Evolutionary conservation across 2,329 filamentous ascomycete genomes (phyloP).

Genomic region (Pezicula rhizophila): DNA sequence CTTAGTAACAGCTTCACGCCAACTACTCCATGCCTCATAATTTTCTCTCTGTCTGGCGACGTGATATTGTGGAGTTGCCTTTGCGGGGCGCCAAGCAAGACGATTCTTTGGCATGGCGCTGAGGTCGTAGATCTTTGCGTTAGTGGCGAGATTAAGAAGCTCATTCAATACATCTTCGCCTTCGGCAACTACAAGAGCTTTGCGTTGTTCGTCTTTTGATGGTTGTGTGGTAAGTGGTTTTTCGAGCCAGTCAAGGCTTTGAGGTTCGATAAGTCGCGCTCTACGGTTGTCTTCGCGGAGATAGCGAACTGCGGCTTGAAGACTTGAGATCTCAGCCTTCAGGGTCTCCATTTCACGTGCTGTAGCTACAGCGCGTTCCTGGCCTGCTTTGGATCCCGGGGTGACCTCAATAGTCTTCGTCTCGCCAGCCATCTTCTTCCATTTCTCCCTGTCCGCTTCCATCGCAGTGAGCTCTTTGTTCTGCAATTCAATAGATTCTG

Average conservation of each 20-base stretch:
- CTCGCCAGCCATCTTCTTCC: slow-evolving; percentile 65
- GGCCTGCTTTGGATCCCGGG: slow-evolving; percentile 48
- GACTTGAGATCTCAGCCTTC: slow-evolving; percentile 58
- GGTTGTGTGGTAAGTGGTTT: slow-evolving; percentile 48
- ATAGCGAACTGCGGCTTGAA: slow-evolving; percentile 61
- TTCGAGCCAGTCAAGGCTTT: slow-evolving; percentile 54
- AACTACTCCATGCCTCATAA: slow-evolving; percentile 54
- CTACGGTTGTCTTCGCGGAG: slow-evolving; percentile 62
- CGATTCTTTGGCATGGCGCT: slow-evolving; percentile 49
- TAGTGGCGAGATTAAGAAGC: slow-evolving; percentile 54
- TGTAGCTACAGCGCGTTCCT: slow-evolving; percentile 63
- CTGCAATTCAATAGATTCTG: slow-evolving; percentile 60
- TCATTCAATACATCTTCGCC: slow-evolving; percentile 58
- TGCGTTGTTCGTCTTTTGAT: slow-evolving; percentile 41
- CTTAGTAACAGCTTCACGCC: slow-evolving; percentile 48
- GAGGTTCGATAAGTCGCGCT: slow-evolving; percentile 51
- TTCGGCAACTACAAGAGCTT: slow-evolving; percentile 50
- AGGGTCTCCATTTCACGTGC: slow-evolving; percentile 68
- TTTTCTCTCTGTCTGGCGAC: slow-evolving; percentile 61
- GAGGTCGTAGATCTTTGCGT: slow-evolving; percentile 55
- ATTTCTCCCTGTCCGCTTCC: slow-evolving; percentile 62
- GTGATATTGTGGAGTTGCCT: slow-evolving; percentile 58
- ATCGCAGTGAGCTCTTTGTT: slow-evolving; percentile 59
- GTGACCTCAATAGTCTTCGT: slow-evolving; percentile 46
- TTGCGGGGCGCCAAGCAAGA: slow-evolving; percentile 60